A percentile compares a stretch with the other conserved stretches of the same genome.
These are phyloP conservation scores for Penicillium macrosclerotiorum DNA, from an alignment of 495 filamentous ascomycete genomes.

Conservation along the genomic window DNA sequence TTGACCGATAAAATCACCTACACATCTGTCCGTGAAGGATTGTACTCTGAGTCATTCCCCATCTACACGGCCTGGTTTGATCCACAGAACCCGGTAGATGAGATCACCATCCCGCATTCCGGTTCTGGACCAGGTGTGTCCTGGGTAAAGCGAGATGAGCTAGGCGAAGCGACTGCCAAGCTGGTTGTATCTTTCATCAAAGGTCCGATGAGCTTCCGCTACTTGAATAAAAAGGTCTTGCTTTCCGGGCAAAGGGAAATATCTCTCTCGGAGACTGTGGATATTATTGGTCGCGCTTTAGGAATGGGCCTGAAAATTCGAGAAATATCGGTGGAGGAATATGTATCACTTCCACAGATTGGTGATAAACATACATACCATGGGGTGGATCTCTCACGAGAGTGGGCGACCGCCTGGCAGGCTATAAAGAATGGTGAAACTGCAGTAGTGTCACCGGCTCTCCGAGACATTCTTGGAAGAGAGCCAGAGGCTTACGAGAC, in stretches of 20 bases:
- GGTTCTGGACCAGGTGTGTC: conserved; percentile 45
- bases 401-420: conserved; percentile 44
- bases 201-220: conserved; percentile 20
- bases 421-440: conserved; percentile 43
- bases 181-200: conserved; percentile 31
- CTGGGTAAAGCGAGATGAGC: conserved; percentile 53
- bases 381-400: conserved; percentile 22
- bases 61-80: conserved; percentile 66
- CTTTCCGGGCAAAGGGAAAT: conserved; percentile 40
- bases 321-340: conserved; percentile 42
- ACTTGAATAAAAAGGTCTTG: conserved; percentile 34
- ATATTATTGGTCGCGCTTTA: conserved; percentile 28
- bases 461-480: conserved; percentile 38
- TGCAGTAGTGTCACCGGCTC: conserved; percentile 27
- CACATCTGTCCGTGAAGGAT: conserved; percentile 59
- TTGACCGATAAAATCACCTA: conserved; percentile 34
- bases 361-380: conserved; percentile 29
- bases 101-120: conserved; percentile 51
- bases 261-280: conserved; percentile 39
- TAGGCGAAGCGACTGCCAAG: conserved; percentile 47
- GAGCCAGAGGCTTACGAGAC: conserved; percentile 35
- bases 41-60: conserved; percentile 68
- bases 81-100: conserved; percentile 21
- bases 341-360: conserved; percentile 31
- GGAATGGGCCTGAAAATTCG: conserved; percentile 30